Conservation (phyloP, 2,329 filamentous ascomycete genomes). For the Colletotrichum acutatum region DNA sequence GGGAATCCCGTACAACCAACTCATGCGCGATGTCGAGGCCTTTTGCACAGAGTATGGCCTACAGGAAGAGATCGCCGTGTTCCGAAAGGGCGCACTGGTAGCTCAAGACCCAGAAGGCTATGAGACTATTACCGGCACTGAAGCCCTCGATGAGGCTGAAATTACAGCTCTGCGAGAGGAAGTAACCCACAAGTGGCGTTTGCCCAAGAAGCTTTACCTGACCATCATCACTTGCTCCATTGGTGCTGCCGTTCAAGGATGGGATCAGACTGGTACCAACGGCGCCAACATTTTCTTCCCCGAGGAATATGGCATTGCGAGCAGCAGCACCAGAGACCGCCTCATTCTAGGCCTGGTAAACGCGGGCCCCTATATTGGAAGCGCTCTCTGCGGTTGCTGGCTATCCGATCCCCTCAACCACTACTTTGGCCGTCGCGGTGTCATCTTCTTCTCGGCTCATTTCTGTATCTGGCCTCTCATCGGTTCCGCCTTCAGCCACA, state of each 20-base stretch:
- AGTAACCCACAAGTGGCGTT: constrained; percentile 74
- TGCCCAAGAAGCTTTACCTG: constrained; percentile 70
- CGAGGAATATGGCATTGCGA: constrained; percentile 51
- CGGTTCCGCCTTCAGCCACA: constrained; percentile 71
- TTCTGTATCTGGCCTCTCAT: constrained; percentile 70
- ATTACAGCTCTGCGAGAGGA: constrained; percentile 70
- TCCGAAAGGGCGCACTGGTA: constrained; percentile 78
- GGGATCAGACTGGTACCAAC: constrained; percentile 74
- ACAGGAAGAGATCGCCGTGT: constrained; percentile 64
- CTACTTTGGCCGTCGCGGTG: constrained; percentile 73
- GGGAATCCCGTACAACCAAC: constrained; percentile 60
- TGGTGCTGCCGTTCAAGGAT: constrained; percentile 76
- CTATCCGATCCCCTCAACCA: constrained; percentile 74
- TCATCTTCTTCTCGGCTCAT: constrained; percentile 73
- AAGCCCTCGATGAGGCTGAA: constrained; percentile 69
- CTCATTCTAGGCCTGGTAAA: constrained; percentile 75
- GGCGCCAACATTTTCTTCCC: constrained; percentile 73
- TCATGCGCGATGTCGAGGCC: constrained; percentile 69
- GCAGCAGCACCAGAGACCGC: constrained; percentile 45
- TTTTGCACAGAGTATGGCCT: constrained; percentile 72
- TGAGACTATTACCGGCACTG: constrained; percentile 67
- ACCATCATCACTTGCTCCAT: constrained; percentile 77
- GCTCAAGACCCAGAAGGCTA: constrained; percentile 75
- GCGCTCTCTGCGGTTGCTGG: constrained; percentile 68
- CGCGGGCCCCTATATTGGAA: constrained; percentile 61